phyloP scores from a whole-genome alignment of 208 protist species.

The Giardia muris region DNA sequence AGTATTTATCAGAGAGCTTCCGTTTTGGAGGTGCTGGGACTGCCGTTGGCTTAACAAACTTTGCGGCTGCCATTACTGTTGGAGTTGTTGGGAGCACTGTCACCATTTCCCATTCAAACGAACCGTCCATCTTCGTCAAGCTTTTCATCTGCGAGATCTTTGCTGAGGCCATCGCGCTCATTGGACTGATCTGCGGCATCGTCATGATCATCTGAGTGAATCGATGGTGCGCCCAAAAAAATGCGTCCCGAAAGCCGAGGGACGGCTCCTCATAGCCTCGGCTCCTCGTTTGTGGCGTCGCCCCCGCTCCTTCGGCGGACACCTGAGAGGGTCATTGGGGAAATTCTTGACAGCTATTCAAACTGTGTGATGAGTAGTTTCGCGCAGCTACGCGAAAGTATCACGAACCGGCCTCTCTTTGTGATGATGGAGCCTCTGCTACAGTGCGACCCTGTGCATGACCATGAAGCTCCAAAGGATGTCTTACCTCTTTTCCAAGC shows the following conservation, averaged over 20 bases:
- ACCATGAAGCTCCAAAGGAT: neutral
- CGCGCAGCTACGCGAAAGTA: neutral
- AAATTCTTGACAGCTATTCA: too few relatives aligned
- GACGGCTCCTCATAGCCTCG: too few relatives aligned
- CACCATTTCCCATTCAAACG: conserved; percentile 24
- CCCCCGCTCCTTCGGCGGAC: too few relatives aligned
- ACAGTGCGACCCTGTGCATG: neutral
- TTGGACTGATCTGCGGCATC: conserved; percentile 36
- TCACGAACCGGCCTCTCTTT: neutral
- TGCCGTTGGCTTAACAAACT: conserved; percentile 34
- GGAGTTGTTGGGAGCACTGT: conserved; percentile 27
- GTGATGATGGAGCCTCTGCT: neutral
- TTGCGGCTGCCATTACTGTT: conserved; percentile 32
- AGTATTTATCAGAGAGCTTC: neutral
- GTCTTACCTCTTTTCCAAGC: neutral
- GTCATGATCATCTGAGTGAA: conserved; percentile 23
- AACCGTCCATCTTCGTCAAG: conserved; percentile 38
- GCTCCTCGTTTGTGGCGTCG: too few relatives aligned
- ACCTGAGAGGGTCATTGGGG: too few relatives aligned
- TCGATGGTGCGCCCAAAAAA: too few relatives aligned
- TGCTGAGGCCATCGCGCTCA: conserved; percentile 39
- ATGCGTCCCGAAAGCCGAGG: too few relatives aligned
- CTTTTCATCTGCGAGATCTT: conserved; percentile 41
- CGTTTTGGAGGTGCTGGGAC: conserved; percentile 20
- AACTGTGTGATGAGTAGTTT: neutral